Conservation (phyloP, 345 rosid genomes). For the Eutrema japonicum region DNA sequence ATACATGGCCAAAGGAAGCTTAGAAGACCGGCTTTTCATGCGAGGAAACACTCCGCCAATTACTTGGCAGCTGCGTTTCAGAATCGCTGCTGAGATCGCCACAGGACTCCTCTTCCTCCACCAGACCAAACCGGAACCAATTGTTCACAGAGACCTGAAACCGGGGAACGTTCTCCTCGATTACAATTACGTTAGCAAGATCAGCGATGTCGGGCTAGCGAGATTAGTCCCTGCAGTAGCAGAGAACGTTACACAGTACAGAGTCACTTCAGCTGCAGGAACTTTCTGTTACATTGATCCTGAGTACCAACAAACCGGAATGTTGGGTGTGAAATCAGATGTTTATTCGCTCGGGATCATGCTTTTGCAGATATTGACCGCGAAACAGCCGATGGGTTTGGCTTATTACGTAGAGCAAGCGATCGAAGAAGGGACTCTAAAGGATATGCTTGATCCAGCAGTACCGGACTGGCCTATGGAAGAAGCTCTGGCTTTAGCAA, state of each 20-base stretch:
- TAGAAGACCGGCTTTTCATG: conserved; percentile 75
- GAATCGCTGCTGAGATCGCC: conserved; percentile 83
- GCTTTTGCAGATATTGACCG: conserved; percentile 80
- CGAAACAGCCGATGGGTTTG: conserved; percentile 84
- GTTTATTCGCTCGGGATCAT: conserved; percentile 82
- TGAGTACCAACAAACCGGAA: conserved; percentile 94
- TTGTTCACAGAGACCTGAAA: conserved; percentile 92
- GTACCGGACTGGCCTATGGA: conserved; percentile 86
- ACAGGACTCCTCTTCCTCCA: conserved; percentile 90
- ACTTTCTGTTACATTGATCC: conserved; percentile 97
- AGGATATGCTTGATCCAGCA: conserved; percentile 66
- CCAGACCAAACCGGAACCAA: conserved; percentile 91
- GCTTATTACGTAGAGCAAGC: conserved; percentile 62
- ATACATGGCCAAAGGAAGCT: conserved; percentile 88
- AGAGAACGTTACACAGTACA: conserved; percentile 75
- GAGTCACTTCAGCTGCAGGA: conserved; percentile 85
- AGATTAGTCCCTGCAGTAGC: conserved; percentile 85
- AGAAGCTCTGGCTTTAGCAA: conserved; percentile 61
- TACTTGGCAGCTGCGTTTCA: conserved; percentile 87
- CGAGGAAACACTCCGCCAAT: conserved; percentile 61
- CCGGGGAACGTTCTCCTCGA: conserved; percentile 90
- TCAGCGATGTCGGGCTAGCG: conserved; percentile 87
- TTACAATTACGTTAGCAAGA: conserved; percentile 74
- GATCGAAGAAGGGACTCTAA: conserved; percentile 58
- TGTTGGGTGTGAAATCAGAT: conserved; percentile 90